Conservation (phyloP, 2,329 filamentous ascomycete species). For the Leptodontidium sp. region DNA sequence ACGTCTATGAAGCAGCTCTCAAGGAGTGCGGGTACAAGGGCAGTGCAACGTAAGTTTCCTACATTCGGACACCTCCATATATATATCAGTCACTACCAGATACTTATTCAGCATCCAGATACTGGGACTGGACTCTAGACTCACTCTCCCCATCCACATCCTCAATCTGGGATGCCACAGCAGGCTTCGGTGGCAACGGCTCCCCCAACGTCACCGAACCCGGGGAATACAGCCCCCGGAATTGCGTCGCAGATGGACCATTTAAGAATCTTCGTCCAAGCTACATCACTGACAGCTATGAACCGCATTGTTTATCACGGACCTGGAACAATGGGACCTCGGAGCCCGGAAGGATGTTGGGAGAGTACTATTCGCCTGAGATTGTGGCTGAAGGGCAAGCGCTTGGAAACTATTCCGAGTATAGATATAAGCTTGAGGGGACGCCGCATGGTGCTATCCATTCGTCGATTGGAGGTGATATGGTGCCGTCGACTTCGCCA, state of each 20-base stretch:
- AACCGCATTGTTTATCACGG: constrained; percentile 1
- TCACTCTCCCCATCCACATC: neutral
- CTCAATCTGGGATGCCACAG: neutral
- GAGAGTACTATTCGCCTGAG: neutral
- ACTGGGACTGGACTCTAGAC: constrained; percentile 10
- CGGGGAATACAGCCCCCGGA: neutral
- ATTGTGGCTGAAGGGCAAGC: neutral
- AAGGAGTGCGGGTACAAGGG: constrained; percentile 25
- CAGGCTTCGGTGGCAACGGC: constrained; percentile 14
- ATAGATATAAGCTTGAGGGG: constrained; percentile 3
- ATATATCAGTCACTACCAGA: no score
- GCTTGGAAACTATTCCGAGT: neutral
- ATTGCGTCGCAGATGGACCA: constrained; percentile 5
- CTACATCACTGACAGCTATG: neutral
- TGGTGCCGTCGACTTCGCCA: neutral
- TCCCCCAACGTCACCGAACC: neutral
- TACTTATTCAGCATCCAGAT: neutral
- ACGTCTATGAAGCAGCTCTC: constrained; percentile 51
- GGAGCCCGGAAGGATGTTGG: neutral
- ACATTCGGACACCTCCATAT: neutral
- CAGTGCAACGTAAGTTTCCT: constrained; percentile 1
- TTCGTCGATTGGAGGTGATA: constrained; percentile 7
- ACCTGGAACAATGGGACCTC: constrained; percentile 1
- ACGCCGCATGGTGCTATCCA: constrained; percentile 6
- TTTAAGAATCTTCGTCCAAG: neutral